phyloP scores from a whole-genome alignment of 768 basidiomycete species.

The Tremella yokohamensis region DNA sequence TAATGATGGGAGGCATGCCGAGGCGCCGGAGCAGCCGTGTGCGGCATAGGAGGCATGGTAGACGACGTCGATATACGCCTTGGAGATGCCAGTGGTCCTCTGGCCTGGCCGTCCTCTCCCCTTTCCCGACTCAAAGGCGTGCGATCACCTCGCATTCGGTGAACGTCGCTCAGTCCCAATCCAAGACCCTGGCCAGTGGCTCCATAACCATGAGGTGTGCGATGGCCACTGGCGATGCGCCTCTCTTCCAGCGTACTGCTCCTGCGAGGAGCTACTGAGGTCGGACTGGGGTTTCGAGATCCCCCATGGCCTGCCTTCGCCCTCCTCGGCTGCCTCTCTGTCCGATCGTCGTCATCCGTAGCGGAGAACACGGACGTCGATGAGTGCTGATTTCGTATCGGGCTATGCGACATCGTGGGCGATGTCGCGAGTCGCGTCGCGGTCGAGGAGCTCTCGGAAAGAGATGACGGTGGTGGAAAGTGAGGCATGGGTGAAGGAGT shows the following conservation, averaged over 20 bases:
- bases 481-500: constrained; percentile 26
- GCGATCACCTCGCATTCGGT: constrained; percentile 11
- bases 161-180: constrained; percentile 3
- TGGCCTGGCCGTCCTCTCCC: not conserved
- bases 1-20: constrained; percentile 11
- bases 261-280: not conserved
- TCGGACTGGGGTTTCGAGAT: constrained; percentile 8
- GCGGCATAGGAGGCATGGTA: constrained; percentile 7
- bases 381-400: constrained; percentile 1
- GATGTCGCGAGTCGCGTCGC: constrained; percentile 4
- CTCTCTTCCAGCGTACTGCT: constrained; percentile 4
- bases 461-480: constrained; percentile 28
- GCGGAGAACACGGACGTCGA: constrained; percentile 4
- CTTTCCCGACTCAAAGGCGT: constrained; percentile 17
- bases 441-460: constrained; percentile 1
- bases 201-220: constrained; percentile 4
- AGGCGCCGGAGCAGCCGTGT: constrained; percentile 6
- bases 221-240: not conserved
- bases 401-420: not conserved
- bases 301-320: not conserved
- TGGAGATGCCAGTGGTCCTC: constrained; percentile 26
- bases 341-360: not conserved
- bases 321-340: not conserved
- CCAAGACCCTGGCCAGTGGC: constrained; percentile 11
- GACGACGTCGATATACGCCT: constrained; percentile 34